Evolutionary conservation across 345 rosid genomes (phyloP), one percentile per base, ranked within the genome.

Genomic region (Hibiscus tridactylites): DNA sequence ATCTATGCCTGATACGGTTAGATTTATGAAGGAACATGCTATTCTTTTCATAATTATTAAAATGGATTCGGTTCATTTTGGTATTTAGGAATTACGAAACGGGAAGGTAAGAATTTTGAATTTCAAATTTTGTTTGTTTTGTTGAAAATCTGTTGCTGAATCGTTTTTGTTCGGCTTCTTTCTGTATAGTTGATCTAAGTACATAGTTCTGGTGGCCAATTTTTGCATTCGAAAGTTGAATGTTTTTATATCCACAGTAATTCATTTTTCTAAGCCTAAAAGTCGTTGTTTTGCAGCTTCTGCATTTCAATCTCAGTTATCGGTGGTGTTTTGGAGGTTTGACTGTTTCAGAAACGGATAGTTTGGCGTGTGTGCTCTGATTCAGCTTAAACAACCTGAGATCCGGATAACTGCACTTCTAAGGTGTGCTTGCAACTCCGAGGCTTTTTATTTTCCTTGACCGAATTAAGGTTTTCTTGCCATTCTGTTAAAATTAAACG

Each of bases 351-450:
- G 37, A 17, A 59, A 37, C 19, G 13, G 54, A 35, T 72, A 5
- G 50, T 65, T 17, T 64, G 67, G 70, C 24, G 63, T 21, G 11
- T 24, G 53, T 71, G 44, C 35, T 71, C 49, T 19, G 47, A 26
- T n/a, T 76, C 50, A 70, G 24, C 72, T 60, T n/a, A 12, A 76
- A 13, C 31, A 56, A 62, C 31, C 29, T 42, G 64, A 74, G 71
- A 70, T 76, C 60, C 37, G 26, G 24, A 61, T 64, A 58, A 24
- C 73, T 73, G 33, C 71, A 29, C 65, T 49, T 57, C 68, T 65
- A 50, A 58, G 46, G 60, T 68, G 9, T 68, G 58, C 68, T 44
- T 9, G 52, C 70, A 11, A 33, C 70, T 42, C 11, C 3, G 50
- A 26, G 33, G 70, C 10, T 26, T 44, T 66, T 13, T 17, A 24